Conservation (phyloP, 352 stramenopile species). For the Globisporangium solare region DNA sequence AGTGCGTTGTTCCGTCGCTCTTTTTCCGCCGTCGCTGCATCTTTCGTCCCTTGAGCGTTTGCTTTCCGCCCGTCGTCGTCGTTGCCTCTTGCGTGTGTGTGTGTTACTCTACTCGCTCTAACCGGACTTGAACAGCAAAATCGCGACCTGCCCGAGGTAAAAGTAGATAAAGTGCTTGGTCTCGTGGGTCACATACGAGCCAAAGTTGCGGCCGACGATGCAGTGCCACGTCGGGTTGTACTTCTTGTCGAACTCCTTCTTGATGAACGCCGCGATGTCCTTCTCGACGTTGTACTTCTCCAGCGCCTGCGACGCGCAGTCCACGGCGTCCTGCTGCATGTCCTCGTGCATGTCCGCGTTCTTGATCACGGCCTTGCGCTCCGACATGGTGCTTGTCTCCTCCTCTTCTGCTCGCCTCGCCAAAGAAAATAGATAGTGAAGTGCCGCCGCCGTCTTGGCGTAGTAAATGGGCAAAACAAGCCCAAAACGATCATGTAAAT, state of each 20-base stretch:
- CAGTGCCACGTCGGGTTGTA: constrained; percentile 94
- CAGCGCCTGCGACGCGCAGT: constrained; percentile 97
- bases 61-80: too few species aligned
- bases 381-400: constrained; percentile 86
- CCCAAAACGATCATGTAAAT: neutral
- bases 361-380: constrained; percentile 99
- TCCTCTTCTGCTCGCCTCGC: neutral
- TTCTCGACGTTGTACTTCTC: constrained; percentile 99
- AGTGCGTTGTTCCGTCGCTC: too few species aligned
- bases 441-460: constrained; percentile 1
- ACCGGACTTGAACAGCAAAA: constrained; percentile 93
- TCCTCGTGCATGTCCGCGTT: constrained; percentile 99
- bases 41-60: too few species aligned
- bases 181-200: constrained; percentile 92
- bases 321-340: constrained; percentile 99
- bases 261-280: constrained; percentile 92
- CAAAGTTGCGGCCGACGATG: constrained; percentile 94
- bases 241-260: constrained; percentile 93
- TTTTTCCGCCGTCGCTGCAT: too few species aligned
- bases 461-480: neutral
- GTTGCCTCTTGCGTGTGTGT: too few species aligned
- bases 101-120: constrained; percentile 12
- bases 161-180: constrained; percentile 96
- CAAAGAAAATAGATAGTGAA: constrained; percentile 21
- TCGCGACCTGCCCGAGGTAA: constrained; percentile 92